Percentiles rank a stretch among this genome's conserved stretches.
phyloP scores from a whole-genome alignment of 176 grass and related monocot species.

The Dendrocalamus sinicus region DNA sequence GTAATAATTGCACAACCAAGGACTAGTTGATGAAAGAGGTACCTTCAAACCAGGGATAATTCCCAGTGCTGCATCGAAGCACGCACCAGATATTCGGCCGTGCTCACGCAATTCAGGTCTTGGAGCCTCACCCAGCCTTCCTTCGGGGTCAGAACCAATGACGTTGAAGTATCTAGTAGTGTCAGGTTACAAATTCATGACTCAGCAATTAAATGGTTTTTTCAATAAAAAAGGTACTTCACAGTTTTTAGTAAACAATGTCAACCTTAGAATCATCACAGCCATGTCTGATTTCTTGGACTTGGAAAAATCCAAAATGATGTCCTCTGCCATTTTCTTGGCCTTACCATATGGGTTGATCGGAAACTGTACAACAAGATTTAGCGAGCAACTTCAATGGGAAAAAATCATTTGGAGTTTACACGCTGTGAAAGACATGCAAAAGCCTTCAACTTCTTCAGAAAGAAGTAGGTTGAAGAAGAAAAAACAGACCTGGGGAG shows the following conservation, averaged over 20 bases:
- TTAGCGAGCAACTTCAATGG: background rate
- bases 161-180: conserved; percentile 88
- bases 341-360: conserved; percentile 97
- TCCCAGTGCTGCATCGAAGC: conserved; percentile 88
- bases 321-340: conserved; percentile 98
- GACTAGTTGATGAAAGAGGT: background rate
- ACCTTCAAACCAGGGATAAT: conserved; percentile 91
- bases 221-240: background rate
- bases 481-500: conserved; percentile 65
- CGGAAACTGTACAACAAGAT: conserved; percentile 58
- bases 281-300: conserved; percentile 77
- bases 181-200: conserved; percentile 14
- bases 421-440: background rate
- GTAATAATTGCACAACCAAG: background rate
- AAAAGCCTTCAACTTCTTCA: background rate
- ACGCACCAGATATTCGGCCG: conserved; percentile 88
- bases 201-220: background rate
- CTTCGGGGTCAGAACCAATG: conserved; percentile 92
- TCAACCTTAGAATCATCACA: conserved; percentile 89
- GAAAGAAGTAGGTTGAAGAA: conserved; percentile 2
- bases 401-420: background rate
- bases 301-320: conserved; percentile 92
- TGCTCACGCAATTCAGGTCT: conserved; percentile 83
- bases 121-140: conserved; percentile 83
- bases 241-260: background rate